These are phyloP conservation scores for Spathaspora hagerdaliae DNA, from an alignment of 805 yeast species.

Conservation along the genomic window DNA sequence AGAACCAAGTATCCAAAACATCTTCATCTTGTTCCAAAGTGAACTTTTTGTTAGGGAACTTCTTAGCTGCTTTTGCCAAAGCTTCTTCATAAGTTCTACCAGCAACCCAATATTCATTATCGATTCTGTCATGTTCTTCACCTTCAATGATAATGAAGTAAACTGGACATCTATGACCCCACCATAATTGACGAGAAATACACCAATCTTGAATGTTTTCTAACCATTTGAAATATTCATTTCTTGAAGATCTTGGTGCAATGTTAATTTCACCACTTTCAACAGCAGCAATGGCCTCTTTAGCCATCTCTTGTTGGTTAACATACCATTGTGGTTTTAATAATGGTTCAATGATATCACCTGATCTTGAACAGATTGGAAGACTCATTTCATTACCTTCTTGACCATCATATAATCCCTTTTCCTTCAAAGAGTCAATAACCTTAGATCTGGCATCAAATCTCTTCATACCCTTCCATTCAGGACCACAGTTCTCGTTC, in stretches of 20 bases:
- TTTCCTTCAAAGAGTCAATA: conserved; percentile 70
- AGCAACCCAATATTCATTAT: conserved; percentile 83
- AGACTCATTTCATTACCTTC: conserved; percentile 94
- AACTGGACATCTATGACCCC: conserved; percentile 99
- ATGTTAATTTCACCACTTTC: conserved; percentile 75
- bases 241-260: conserved; percentile 84
- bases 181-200: conserved; percentile 86
- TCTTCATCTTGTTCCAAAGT: conserved; percentile 94
- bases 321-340: conserved; percentile 99
- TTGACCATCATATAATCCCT: conserved; percentile 70
- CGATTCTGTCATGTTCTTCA: conserved; percentile 54
- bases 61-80: conserved; percentile 66
- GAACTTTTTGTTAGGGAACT: conserved; percentile 67
- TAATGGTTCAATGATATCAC: conserved; percentile 94
- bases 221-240: conserved; percentile 93
- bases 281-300: conserved; percentile 81
- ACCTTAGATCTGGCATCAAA: conserved; percentile 89
- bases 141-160: conserved; percentile 84
- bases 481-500: conserved; percentile 85
- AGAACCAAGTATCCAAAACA: conserved; percentile 98
- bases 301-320: conserved; percentile 82
- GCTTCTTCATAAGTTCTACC: conserved; percentile 87
- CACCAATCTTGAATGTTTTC: conserved; percentile 98
- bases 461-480: conserved; percentile 86
- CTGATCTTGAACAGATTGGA: conserved; percentile 93